Evolutionary conservation across 2,329 filamentous ascomycete genomes (phyloP), one percentile per base, ranked within the genome.

Genomic region (Scedosporium apiospermum): DNA sequence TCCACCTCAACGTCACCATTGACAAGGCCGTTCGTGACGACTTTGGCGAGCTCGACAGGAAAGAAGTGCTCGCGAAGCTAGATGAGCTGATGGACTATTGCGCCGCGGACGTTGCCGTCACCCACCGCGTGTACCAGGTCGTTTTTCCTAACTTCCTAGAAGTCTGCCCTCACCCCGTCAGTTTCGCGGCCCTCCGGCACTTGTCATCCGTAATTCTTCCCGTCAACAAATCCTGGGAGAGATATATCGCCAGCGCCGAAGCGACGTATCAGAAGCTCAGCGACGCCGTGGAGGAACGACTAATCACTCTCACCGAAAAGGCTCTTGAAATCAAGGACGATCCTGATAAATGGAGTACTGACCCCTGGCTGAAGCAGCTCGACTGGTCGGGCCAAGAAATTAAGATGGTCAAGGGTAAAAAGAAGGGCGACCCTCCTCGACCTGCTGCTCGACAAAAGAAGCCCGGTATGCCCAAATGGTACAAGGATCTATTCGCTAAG

Each of bases 311-410:
- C 5, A 86, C 91, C 1, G 81, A 96, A 9, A 88, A 88, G 71
- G 93, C 95, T 0, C 71, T 96, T 12, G 83, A 88, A 65, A 78
- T 90, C 63, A 96, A 91, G 69, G 82, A 83, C 1, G 77, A 91
- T 57, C 76, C 85, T 0, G 82, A 88, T 26, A 80, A 87, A 57
- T 96, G 91, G 77, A 77, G 80, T 62, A 88, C 83, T 49, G 93
- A 99, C 70, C 91, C 93, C 4, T 99, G 96, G 96, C 75, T 99
- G 69, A 83, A 82, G 66, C 95, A 99, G 77, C 82, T 99, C 61
- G 93, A 99, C 77, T 99, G 95, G 95, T 90, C 90, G 0, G 91
- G 91, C 3, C 93, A 98, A 74, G 91, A 96, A 72, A 82, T 96
- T 65, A 93, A 85, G 71, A 95, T 93, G 89, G 87, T 86, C 23